A percentile compares a stretch with the other conserved stretches of the same genome.
Conservation (phyloP, 148 eudicot genomes). For the Spergularia marina region DNA sequence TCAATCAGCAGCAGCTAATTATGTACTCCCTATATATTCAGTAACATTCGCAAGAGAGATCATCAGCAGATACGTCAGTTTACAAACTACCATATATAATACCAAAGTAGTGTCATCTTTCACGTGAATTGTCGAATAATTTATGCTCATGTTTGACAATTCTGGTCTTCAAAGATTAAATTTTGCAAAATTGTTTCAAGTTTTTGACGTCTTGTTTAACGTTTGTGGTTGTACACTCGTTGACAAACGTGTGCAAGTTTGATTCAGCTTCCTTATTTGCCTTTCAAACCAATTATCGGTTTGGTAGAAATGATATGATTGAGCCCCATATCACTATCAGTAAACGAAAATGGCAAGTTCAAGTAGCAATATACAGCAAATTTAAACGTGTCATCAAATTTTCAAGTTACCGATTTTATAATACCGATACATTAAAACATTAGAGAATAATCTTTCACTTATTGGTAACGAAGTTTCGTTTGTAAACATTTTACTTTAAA, state of each 20-base stretch:
- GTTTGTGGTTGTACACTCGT: background rate
- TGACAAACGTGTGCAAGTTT: background rate
- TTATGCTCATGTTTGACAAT: too few relatives aligned
- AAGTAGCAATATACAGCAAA: too few relatives aligned
- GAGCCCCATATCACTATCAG: background rate
- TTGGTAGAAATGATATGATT: background rate
- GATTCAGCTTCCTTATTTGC: background rate
- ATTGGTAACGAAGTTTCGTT: too few relatives aligned
- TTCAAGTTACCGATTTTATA: too few relatives aligned
- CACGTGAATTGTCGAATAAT: too few relatives aligned
- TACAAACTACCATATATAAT: background rate
- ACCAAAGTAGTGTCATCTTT: too few relatives aligned
- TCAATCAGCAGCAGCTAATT: background rate
- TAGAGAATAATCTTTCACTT: too few relatives aligned
- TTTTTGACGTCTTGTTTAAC: background rate
- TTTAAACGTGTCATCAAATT: too few relatives aligned
- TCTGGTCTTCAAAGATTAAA: too few relatives aligned
- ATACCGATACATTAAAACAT: too few relatives aligned
- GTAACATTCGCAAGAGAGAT: background rate
- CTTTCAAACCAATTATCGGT: background rate
- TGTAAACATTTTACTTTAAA: too few relatives aligned
- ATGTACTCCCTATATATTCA: background rate
- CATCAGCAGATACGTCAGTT: background rate
- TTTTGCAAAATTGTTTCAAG: background rate
- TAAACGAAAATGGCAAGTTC: too few relatives aligned